Evolutionary conservation across 305 asterid genomes (phyloP), one percentile per base, ranked within the genome.

Genomic region (Lippia alba): DNA sequence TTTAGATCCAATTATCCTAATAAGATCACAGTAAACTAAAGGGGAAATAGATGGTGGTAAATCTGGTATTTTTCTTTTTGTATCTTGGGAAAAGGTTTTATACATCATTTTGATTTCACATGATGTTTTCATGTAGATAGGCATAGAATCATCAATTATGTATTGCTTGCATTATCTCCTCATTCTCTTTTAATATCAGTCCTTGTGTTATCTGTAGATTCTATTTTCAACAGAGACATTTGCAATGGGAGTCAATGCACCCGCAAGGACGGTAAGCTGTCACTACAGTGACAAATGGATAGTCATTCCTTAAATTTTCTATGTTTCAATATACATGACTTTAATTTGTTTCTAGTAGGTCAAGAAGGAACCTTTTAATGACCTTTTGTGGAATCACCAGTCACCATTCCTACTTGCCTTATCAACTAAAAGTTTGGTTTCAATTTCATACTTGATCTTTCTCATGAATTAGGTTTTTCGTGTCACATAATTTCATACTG

Each of bases 161-260:
- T 64, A 62, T 34, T 34, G 72, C 67, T n/a, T 64, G 59, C 32
- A 15, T 8, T 40, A 8, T 51, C 12, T 51, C 51, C 50, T 76
- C 18, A 53, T 32, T 50, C 66, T 62, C 51, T 68, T 75, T 75
- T 78, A 72, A 78, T 67, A 60, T 65, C 74, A 4, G 55, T 76
- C 15, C 75, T 63, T 81, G 69, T 76, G 59, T 49, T 75, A 67
- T 65, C 67, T 78, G 76, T 58, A 94, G 99, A 87, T 94, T 74
- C 82, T 94, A 64, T 91, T 91, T 81, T 94, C 99, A 64, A 94
- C 99, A 1, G 99, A 94, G 94, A 94, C 99, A 79, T 94, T 94
- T 84, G 99, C 99, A 51, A 94, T 94, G 99, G 99, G 99, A 88
- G 97, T 94, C 71, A 94, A 94, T 72, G 99, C 99, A 76, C 99